Percentiles rank a stretch among this genome's conserved stretches.
Conservation (phyloP, 306 rosid species). For the Heteromeles arbutifolia region DNA sequence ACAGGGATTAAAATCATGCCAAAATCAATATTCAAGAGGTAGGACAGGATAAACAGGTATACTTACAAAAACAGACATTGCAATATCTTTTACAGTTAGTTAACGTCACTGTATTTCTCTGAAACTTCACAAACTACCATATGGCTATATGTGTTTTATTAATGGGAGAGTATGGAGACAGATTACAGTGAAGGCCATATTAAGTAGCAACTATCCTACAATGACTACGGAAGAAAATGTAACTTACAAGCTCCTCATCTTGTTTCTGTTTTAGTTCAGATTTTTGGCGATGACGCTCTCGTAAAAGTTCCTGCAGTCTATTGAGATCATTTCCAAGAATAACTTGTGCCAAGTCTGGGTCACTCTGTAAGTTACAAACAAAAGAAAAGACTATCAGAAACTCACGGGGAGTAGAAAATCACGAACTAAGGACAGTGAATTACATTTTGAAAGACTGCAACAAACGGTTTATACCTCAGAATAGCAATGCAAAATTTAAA, state of each 20-base stretch:
- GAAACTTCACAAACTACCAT: background rate
- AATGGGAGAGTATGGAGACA: background rate
- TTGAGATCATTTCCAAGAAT: constrained; percentile 71
- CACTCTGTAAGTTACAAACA: constrained; percentile 38
- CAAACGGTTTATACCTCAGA: background rate
- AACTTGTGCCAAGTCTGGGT: constrained; percentile 91
- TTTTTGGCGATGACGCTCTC: constrained; percentile 51
- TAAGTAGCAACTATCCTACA: constrained; percentile 12
- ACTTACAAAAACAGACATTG: background rate
- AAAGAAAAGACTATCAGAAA: constrained; percentile 1
- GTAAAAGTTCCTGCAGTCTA: constrained; percentile 65
- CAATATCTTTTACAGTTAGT: background rate
- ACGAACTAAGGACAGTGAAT: background rate
- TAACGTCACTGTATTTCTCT: too few relatives aligned
- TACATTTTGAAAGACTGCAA: background rate
- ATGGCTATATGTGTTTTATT: background rate
- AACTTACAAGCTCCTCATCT: constrained; percentile 83
- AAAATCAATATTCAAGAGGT: background rate
- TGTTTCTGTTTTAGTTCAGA: constrained; percentile 53
- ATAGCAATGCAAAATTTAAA: background rate
- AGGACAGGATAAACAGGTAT: background rate
- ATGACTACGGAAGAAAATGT: background rate
- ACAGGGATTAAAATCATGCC: background rate
- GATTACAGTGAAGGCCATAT: background rate
- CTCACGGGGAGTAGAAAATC: background rate